phyloP scores from a whole-genome alignment of 73 alveolate genomes.

The Symbiodinium natans region DNA sequence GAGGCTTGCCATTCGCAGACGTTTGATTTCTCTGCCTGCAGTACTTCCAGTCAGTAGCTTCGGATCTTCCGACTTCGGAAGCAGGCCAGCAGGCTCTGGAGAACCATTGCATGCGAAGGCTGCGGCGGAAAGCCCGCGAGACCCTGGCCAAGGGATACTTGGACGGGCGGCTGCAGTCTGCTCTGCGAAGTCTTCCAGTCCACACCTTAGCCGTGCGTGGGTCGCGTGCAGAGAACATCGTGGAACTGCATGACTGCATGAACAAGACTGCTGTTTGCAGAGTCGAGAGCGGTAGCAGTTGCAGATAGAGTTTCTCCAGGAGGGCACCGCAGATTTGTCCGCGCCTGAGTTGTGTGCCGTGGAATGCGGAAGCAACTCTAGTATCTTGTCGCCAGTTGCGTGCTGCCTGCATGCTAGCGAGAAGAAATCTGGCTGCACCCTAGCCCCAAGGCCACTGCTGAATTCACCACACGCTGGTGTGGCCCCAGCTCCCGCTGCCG shows the following conservation, averaged over 20 bases:
- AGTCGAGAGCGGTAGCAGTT: too few species aligned
- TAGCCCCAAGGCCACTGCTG: not conserved
- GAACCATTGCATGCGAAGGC: not conserved
- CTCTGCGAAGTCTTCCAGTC: not conserved
- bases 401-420: too few species aligned
- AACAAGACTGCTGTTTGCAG: too few species aligned
- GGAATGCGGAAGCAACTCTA: too few species aligned
- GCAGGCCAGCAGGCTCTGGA: not conserved
- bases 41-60: not conserved
- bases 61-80: not conserved
- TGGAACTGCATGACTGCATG: too few species aligned
- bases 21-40: not conserved
- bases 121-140: conserved; percentile 6
- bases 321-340: too few species aligned
- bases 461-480: not conserved
- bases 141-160: conserved; percentile 12
- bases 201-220: too few species aligned
- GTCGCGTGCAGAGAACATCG: too few species aligned
- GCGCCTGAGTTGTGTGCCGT: too few species aligned
- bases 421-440: too few species aligned
- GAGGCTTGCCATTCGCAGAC: not conserved
- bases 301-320: too few species aligned
- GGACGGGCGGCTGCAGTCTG: conserved; percentile 10
- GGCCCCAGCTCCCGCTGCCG: not conserved
- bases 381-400: too few species aligned